phyloP scores from a whole-genome alignment of 31 red algal genomes.

The Porphyra umbilicalis region DNA sequence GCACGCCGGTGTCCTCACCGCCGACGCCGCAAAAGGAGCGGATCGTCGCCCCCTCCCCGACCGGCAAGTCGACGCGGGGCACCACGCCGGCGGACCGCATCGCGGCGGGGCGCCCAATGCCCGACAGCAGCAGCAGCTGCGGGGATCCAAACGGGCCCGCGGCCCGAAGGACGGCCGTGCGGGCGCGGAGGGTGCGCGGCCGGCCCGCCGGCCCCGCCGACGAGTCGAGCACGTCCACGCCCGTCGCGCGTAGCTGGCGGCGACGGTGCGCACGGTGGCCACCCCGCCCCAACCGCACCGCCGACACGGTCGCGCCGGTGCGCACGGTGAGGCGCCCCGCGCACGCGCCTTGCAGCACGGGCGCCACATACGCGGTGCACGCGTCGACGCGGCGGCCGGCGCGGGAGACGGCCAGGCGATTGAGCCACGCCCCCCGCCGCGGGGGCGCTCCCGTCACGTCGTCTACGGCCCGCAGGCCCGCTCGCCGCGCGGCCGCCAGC shows the following conservation, averaged over 20 bases:
- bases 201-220: neutral
- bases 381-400: constrained; percentile 21
- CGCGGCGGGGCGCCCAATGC: neutral
- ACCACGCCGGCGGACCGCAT: neutral
- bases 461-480: neutral
- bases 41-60: neutral
- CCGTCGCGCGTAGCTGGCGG: neutral
- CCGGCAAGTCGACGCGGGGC: neutral
- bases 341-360: constrained; percentile 4
- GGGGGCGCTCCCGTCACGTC: constrained; percentile 2
- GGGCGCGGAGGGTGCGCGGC: constrained; percentile 11
- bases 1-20: neutral
- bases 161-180: constrained; percentile 6
- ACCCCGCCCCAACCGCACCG: constrained; percentile 9
- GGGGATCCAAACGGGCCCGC: neutral
- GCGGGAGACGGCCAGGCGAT: constrained; percentile 2
- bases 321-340: constrained; percentile 4
- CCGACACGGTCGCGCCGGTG: constrained; percentile 10
- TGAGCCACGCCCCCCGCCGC: constrained; percentile 7
- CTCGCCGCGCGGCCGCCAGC: neutral
- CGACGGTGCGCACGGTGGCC: neutral
- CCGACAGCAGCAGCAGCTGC: neutral
- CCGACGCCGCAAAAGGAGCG: neutral
- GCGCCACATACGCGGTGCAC: constrained; percentile 28
- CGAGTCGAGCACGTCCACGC: neutral